A percentile compares a stretch with the other conserved stretches of the same genome.
Conservation (phyloP, 352 stramenopile species). For the Lagenidium sp. region DNA sequence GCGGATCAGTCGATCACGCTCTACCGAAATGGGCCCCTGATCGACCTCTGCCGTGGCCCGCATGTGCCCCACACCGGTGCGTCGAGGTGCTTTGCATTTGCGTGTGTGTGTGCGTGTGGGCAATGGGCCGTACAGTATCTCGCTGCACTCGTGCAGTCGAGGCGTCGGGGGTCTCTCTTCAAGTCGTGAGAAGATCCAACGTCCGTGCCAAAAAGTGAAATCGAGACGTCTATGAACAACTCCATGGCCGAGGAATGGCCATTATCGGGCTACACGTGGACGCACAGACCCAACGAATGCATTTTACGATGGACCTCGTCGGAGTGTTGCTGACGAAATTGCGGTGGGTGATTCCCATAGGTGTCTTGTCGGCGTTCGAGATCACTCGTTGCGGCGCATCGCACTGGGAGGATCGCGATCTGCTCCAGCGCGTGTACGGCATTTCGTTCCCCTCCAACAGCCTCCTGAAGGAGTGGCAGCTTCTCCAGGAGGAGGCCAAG, state of each 20-base stretch:
- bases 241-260: slow-evolving; percentile 68
- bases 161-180: too few species aligned
- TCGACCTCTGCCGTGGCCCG: slow-evolving; percentile 96
- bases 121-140: too few species aligned
- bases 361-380: slow-evolving; percentile 91
- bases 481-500: slow-evolving; percentile 93
- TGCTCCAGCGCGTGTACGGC: slow-evolving; percentile 96
- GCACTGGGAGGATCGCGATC: slow-evolving; percentile 86
- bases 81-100: slow-evolving; percentile 15
- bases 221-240: slow-evolving; percentile 37
- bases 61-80: slow-evolving; percentile 93
- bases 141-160: too few species aligned
- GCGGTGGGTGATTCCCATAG: too few species aligned
- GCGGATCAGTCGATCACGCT: slow-evolving; percentile 90
- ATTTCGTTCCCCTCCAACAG: slow-evolving; percentile 91
- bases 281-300: slow-evolving; percentile 43
- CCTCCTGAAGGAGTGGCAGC: slow-evolving; percentile 83
- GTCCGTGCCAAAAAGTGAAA: slow-evolving; percentile 43
- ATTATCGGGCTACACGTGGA: slow-evolving; percentile 71
- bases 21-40: slow-evolving; percentile 97
- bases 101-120: too few species aligned
- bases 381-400: slow-evolving; percentile 93
- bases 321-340: too few species aligned
- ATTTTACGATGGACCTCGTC: too few species aligned
- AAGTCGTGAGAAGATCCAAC: too few species aligned